A percentile compares a stretch with the other conserved stretches of the same genome.
Evolutionary conservation across 2,329 filamentous ascomycete genomes (phyloP).

Genomic region (Tolypocladium nubicola): DNA sequence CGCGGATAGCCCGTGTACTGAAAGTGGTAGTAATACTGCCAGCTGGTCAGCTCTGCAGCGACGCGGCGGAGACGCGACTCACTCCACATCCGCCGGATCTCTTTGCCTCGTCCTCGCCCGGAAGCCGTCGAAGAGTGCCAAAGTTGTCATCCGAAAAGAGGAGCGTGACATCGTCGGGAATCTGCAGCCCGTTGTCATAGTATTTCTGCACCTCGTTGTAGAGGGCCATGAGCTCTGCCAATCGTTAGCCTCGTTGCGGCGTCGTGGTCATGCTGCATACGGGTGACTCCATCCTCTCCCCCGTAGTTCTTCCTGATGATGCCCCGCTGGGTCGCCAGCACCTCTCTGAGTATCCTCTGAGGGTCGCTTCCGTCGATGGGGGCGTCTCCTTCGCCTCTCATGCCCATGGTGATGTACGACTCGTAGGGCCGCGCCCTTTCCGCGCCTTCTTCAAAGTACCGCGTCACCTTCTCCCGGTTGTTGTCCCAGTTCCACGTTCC

Average conservation of each 20-base stretch:
- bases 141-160: slow-evolving; percentile 55
- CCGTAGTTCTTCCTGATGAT: slow-evolving; percentile 43
- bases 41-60: slow-evolving; percentile 9
- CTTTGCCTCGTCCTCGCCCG: slow-evolving; percentile 37
- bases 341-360: slow-evolving; percentile 37
- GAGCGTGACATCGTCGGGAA: slow-evolving; percentile 51
- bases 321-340: slow-evolving; percentile 42
- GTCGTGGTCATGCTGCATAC: slow-evolving; percentile 17
- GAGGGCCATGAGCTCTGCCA: slow-evolving; percentile 47
- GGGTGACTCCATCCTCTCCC: slow-evolving; percentile 26
- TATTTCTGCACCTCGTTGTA: slow-evolving; percentile 58
- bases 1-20: slow-evolving; percentile 53
- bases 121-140: slow-evolving; percentile 48
- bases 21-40: slow-evolving; percentile 40
- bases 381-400: slow-evolving; percentile 50
- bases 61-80: not conserved
- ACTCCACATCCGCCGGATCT: slow-evolving; percentile 48
- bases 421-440: slow-evolving; percentile 44
- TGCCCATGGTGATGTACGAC: slow-evolving; percentile 46
- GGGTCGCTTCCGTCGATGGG: slow-evolving; percentile 39
- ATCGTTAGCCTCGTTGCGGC: not conserved
- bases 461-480: slow-evolving; percentile 42
- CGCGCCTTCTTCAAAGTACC: slow-evolving; percentile 47
- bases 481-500: slow-evolving; percentile 51
- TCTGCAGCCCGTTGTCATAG: slow-evolving; percentile 46